Conservation (phyloP, 345 rosid genomes). For the Clarkia xantiana region DNA sequence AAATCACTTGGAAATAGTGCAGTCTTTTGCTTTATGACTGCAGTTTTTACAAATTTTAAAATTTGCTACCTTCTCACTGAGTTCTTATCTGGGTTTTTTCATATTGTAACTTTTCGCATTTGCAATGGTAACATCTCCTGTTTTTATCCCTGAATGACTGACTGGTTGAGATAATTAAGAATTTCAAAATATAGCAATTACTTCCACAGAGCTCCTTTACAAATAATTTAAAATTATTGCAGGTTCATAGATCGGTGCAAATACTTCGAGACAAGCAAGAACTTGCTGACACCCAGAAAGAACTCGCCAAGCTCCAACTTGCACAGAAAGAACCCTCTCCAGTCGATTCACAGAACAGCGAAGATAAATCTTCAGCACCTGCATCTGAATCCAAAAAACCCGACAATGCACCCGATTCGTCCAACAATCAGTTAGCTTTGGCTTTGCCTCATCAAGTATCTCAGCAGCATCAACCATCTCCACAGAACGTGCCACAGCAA, state of each 20-base stretch:
- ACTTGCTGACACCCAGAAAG: conserved; percentile 88
- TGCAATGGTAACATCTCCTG: too few relatives aligned
- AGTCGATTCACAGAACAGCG: conserved; percentile 49
- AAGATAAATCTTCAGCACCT: conserved; percentile 52
- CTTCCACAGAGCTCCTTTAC: too few relatives aligned
- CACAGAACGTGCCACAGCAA: conserved; percentile 42
- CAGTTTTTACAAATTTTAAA: too few relatives aligned
- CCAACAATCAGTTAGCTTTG: conserved; percentile 76
- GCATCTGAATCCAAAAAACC: conserved; percentile 42
- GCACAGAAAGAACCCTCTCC: conserved; percentile 73
- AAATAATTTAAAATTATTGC: conserved; percentile 9
- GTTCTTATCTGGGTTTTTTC: too few relatives aligned
- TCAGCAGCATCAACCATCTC: conserved; percentile 40
- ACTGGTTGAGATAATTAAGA: too few relatives aligned
- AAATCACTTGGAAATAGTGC: too few relatives aligned
- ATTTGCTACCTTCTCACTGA: too few relatives aligned
- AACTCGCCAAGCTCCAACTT: conserved; percentile 82
- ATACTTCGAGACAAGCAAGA: conserved; percentile 97
- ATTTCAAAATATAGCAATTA: too few relatives aligned
- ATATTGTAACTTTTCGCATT: too few relatives aligned
- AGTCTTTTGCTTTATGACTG: too few relatives aligned
- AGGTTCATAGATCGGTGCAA: conserved; percentile 99
- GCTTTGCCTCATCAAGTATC: conserved; percentile 79
- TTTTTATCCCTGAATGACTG: too few relatives aligned
- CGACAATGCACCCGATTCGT: conserved; percentile 46